A percentile compares a stretch with the other conserved stretches of the same genome.
Conservation (phyloP, 495 filamentous ascomycete species). For the Thermochaetoides thermophila region DNA sequence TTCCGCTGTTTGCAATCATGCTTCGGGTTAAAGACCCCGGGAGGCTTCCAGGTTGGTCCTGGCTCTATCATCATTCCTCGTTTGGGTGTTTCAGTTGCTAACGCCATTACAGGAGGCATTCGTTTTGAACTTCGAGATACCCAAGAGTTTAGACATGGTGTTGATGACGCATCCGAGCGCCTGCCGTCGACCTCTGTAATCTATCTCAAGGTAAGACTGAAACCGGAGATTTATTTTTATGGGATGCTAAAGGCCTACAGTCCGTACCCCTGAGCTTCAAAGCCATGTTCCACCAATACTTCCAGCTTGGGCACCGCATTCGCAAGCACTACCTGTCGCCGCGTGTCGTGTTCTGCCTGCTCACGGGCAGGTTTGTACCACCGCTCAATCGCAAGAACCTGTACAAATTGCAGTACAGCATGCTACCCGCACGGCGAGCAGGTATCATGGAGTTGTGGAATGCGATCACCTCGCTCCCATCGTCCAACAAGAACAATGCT, state of each 20-base stretch:
- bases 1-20: conserved; percentile 96
- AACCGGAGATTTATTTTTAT: background rate
- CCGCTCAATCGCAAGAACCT: conserved; percentile 88
- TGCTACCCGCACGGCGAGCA: conserved; percentile 74
- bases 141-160: conserved; percentile 31
- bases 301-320: conserved; percentile 81
- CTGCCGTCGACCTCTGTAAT: conserved; percentile 55
- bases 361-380: conserved; percentile 77
- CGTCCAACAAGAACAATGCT: conserved; percentile 24
- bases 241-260: conserved; percentile 24
- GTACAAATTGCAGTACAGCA: conserved; percentile 96
- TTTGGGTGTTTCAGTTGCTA: background rate
- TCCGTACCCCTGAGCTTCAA: conserved; percentile 79
- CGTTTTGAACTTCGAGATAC: conserved; percentile 79
- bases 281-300: conserved; percentile 94
- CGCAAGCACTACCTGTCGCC: conserved; percentile 90
- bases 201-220: conserved; percentile 49
- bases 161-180: conserved; percentile 18
- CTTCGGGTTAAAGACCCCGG: conserved; percentile 84
- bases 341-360: conserved; percentile 68
- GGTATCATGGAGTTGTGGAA: conserved; percentile 77
- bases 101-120: conserved; percentile 49
- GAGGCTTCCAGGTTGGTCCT: conserved; percentile 59
- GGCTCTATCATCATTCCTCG: background rate
- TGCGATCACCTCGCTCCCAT: conserved; percentile 44